Base-by-base conservation (phyloP, 1,284 basidiomycete genomes). In the Trametes versicolor region DNA sequence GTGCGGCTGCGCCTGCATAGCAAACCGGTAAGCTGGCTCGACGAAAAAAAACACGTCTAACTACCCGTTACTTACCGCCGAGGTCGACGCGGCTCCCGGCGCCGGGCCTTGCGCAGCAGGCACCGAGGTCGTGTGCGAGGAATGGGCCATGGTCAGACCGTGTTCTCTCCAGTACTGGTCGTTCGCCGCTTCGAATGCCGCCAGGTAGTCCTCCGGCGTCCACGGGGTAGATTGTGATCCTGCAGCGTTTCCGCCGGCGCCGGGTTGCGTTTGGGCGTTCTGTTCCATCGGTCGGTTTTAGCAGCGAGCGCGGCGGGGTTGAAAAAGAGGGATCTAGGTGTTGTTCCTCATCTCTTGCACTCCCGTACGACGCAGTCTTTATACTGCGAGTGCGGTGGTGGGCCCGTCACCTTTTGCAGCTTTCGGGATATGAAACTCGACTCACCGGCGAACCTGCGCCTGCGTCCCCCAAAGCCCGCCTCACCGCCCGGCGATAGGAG, bases 111-210 rank as follows among this genome's bases (percentile, higher is more conserved):
- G n/a, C 21, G 53, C 19, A 27, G 53, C 36, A 25, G 23, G 36
- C 13, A 45, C 51, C 8, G 23, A 13, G 15, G 8, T 51, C 13
- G 53, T 19, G 21, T 32, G n/a, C 2, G 47, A 29, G 10, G 60
- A 41, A 23, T 62, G 47, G 1, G 45, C 9, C 66, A 68, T 68
- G 13, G 53, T 47, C 19, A 68, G 55, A 4, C 54, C 51, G 7
- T 54, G 58, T 13, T 54, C 55, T 0, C 12, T 27, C 66, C 66
- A 68, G 55, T 68, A 65, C 27, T 54, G 60, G 21, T 68, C 61
- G 50, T 60, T 63, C 6, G 56, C 34, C 0, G 34, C 50, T 32
- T 68, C 53, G 36, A 52, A 68, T 8, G 34, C 47, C 8, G 27
- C 19, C 4, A 67, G 47, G 25, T 55, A 63, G 17, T 21, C 58